Percentiles rank a stretch among this genome's conserved stretches.
Evolutionary conservation across 352 stramenopile species (phyloP).

Genomic region (Aphanomyces euteiches): DNA sequence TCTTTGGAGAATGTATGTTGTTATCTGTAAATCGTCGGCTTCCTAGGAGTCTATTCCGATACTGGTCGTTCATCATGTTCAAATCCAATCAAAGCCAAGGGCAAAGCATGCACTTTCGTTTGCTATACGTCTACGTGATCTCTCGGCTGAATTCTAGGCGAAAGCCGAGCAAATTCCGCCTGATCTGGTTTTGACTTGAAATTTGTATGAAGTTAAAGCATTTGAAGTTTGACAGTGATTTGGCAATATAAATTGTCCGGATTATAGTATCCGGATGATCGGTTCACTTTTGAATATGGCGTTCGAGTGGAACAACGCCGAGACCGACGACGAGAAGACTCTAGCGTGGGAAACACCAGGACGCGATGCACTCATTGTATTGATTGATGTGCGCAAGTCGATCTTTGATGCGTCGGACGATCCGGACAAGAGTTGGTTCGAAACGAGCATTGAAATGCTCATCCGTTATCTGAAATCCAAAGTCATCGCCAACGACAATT

Average conservation of each 20-base stretch:
- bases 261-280: too few relatives aligned
- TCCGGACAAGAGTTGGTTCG: slow-evolving; percentile 53
- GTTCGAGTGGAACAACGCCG: slow-evolving; percentile 21
- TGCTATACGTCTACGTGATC: too few relatives aligned
- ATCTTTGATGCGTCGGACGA: slow-evolving; percentile 54
- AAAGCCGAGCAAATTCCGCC: too few relatives aligned
- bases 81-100: too few relatives aligned
- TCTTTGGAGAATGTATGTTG: background rate
- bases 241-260: too few relatives aligned
- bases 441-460: slow-evolving; percentile 62
- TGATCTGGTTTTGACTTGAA: too few relatives aligned
- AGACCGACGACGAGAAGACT: slow-evolving; percentile 50
- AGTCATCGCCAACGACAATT: slow-evolving; percentile 75
- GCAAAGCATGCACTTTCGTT: too few relatives aligned
- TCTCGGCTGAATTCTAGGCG: too few relatives aligned
- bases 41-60: too few relatives aligned
- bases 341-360: slow-evolving; percentile 55
- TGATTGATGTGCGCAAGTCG: slow-evolving; percentile 61
- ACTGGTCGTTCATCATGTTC: too few relatives aligned
- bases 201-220: background rate
- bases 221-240: too few relatives aligned
- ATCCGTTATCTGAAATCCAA: slow-evolving; percentile 73
- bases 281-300: slow-evolving; percentile 4
- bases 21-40: background rate
- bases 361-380: slow-evolving; percentile 72